Evolutionary conservation across 768 basidiomycete genomes (phyloP).

Genomic region (Boletus insuetus): DNA sequence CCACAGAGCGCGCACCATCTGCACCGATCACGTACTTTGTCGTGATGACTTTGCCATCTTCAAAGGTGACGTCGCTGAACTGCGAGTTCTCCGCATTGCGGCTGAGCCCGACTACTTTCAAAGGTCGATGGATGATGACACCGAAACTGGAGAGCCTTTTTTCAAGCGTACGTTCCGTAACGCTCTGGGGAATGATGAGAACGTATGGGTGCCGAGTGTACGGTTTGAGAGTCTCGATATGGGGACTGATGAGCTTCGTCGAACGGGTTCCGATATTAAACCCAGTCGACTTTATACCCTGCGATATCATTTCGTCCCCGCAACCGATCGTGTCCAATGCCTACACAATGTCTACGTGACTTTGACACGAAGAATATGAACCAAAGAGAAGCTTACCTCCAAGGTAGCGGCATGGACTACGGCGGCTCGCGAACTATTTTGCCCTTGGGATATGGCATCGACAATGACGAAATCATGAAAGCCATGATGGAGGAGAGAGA

Average conservation of each 20-base stretch:
- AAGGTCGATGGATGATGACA: slow-evolving; percentile 35
- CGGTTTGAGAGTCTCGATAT: slow-evolving; percentile 35
- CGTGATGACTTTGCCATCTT: slow-evolving; percentile 42
- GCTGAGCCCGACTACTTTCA: slow-evolving; percentile 40
- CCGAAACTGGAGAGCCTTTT: slow-evolving; percentile 32
- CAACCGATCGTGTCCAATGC: slow-evolving; percentile 45
- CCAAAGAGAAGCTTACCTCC: slow-evolving; percentile 36
- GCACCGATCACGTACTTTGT: slow-evolving; percentile 50
- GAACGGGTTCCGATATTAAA: slow-evolving; percentile 33
- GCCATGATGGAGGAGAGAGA: slow-evolving; percentile 42
- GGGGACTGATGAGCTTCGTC: slow-evolving; percentile 23
- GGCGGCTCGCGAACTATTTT: slow-evolving; percentile 42
- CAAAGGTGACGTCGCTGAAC: slow-evolving; percentile 43
- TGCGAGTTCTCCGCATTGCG: slow-evolving; percentile 26
- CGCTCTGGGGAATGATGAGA: slow-evolving; percentile 42
- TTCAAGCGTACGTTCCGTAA: slow-evolving; percentile 42
- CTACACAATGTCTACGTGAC: slow-evolving; percentile 31
- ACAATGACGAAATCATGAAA: slow-evolving; percentile 43
- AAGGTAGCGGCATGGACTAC: slow-evolving; percentile 51
- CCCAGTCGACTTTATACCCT: slow-evolving; percentile 33
- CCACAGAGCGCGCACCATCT: slow-evolving; percentile 48
- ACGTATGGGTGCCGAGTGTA: slow-evolving; percentile 46
- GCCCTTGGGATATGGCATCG: slow-evolving; percentile 34
- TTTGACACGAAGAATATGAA: slow-evolving; percentile 24
- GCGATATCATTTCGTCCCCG: slow-evolving; percentile 36